Conservation (phyloP, 1,139 yeast genomes). For the Magnusiomyces clavatus region DNA sequence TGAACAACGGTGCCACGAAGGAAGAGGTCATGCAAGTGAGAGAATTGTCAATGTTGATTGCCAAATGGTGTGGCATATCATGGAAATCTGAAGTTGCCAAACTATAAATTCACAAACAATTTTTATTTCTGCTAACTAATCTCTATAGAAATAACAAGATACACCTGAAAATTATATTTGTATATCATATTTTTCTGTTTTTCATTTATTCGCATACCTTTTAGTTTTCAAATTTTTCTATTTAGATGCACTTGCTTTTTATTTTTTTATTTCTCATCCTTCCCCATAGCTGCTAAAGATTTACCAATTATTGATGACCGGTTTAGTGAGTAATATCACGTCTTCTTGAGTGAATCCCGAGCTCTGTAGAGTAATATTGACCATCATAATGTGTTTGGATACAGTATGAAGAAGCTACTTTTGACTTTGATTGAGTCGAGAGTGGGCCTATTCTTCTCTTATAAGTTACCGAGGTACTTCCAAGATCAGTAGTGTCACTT, state of each 20-base stretch:
- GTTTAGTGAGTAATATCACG: background rate
- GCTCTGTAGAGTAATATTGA: background rate
- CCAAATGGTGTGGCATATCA: slow-evolving; percentile 67
- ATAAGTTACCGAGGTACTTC: background rate
- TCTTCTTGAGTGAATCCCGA: background rate
- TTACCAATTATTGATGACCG: too few species aligned
- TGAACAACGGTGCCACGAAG: slow-evolving; percentile 64
- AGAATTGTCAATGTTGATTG: slow-evolving; percentile 53
- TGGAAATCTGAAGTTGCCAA: slow-evolving; percentile 61
- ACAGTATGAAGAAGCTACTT: background rate
- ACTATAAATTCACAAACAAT: too few species aligned
- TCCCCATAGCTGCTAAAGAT: too few species aligned
- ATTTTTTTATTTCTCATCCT: background rate
- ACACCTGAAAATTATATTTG: background rate
- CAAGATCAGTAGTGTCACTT: background rate
- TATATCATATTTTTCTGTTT: background rate
- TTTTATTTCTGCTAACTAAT: background rate
- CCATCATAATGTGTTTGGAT: background rate
- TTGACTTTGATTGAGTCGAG: background rate
- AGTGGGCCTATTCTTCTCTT: background rate
- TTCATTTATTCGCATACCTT: background rate
- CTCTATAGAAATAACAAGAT: background rate
- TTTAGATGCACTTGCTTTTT: background rate
- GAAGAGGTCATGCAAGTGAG: slow-evolving; percentile 59
- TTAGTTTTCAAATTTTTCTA: background rate